Base-by-base conservation (phyloP, 345 rosid genomes). In the Noccaea caerulescens region DNA sequence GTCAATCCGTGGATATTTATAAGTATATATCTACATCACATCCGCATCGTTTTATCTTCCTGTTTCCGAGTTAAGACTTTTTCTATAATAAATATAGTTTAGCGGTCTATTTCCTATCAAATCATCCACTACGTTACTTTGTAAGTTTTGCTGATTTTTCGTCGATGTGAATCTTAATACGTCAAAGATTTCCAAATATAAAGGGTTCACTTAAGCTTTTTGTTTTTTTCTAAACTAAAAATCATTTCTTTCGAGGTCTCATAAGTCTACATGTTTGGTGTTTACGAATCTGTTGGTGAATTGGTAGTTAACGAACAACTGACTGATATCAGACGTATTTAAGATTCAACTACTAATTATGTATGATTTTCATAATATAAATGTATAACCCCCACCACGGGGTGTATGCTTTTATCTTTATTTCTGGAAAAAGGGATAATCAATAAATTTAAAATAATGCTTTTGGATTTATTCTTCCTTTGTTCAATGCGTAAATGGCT, bases 401-500 rank as follows among this genome's bases (percentile, higher is more conserved):
- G 36, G 36, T 50, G 47, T 49, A 33, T 50, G 72, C 33, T 53
- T 5, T 25, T 63, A 8, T 32, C 25, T 55, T 45, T 45, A 14
- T 23, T 30, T 49, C 7, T 12, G 42, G 20, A 58, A 52, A 46
- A 50, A 37, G 42, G 46, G 12, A 11, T 43, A 27, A 64, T 58
- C 54, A 73, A 18, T 39, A 14, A 4, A 32, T 56, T 32, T 34
- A 1, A 57, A 41, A 51, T 44, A 71, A 66, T 52, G 27, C 11
- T 55, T 33, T 34, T 67, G 57, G 68, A 42, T 52, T 67, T 68
- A 59, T 75, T 52, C 63, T 51, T 68, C 69, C 81, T 42, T 61
- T 37, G 61, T 63, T 52, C 52, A 60, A 23, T 77, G 77, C 79
- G 79, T 44, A 37, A 75, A 74, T 77, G 74, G 61, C 77, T 79